Evolutionary conservation across 805 yeast genomes (phyloP).

Genomic region (Cyberlindnera euphorbiiphila): DNA sequence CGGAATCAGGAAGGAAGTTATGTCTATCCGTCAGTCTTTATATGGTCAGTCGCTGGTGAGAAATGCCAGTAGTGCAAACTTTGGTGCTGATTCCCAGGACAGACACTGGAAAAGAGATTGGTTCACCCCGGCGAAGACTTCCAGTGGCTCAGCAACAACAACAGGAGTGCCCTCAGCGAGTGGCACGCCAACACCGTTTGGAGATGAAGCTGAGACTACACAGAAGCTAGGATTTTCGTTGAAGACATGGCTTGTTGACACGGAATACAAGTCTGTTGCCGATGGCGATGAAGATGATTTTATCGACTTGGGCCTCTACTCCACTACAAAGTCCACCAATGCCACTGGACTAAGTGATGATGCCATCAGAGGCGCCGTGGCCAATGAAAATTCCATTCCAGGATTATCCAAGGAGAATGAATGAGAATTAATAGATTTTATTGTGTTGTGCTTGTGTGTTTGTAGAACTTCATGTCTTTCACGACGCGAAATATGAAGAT

Average conservation of each 20-base stretch:
- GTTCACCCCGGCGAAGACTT: slow-evolving; percentile 22
- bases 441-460: too few species aligned
- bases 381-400: slow-evolving; percentile 41
- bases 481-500: too few species aligned
- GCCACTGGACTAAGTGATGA: slow-evolving; percentile 35
- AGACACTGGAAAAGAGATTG: slow-evolving; percentile 30
- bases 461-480: too few species aligned
- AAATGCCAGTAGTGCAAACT: slow-evolving; percentile 22
- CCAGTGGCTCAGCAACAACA: neutral
- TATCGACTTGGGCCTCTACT: slow-evolving; percentile 39
- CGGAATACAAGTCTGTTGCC: slow-evolving; percentile 20
- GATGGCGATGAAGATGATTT: slow-evolving; percentile 41
- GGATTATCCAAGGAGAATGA: slow-evolving; percentile 34
- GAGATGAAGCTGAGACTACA: slow-evolving; percentile 21
- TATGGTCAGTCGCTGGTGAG: slow-evolving; percentile 29
- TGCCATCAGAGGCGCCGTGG: slow-evolving; percentile 55
- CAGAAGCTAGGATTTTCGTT: slow-evolving; percentile 27
- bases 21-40: slow-evolving; percentile 25
- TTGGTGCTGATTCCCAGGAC: slow-evolving; percentile 17
- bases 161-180: slow-evolving; percentile 11
- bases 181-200: slow-evolving; percentile 26
- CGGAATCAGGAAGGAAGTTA: slow-evolving; percentile 6
- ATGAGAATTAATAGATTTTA: neutral
- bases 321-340: slow-evolving; percentile 25
- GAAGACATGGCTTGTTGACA: slow-evolving; percentile 31